Base-by-base conservation (phyloP, 768 basidiomycete species). In the Ramaria sp. region DNA sequence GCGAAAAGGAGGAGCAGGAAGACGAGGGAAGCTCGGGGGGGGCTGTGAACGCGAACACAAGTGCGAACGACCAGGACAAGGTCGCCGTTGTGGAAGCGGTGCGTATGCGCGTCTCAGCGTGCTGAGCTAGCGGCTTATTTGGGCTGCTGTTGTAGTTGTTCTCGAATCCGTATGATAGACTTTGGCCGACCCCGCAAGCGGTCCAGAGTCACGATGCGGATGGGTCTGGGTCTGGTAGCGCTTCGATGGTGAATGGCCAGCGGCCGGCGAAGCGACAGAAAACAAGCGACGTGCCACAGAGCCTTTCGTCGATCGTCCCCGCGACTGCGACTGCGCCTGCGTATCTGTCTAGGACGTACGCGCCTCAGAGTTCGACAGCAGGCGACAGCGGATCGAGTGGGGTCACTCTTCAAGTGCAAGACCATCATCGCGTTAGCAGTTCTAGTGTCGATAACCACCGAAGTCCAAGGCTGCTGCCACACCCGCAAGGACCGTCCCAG, bases 181-280 rank as follows among this genome's bases (percentile, higher is more conserved):
- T 55, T 4, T 44, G 42, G 27, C n/a, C n/a, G n/a, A 4, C 53
- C 28, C 12, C 53, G 3, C 53, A 55, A 22, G n/a, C 42, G 27
- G 13, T 38, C 3, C 51, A 52, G 25, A 27, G 36, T 15, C 38
- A 27, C 0, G 51, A 52, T 2, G 16, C 42, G 28, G 53, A 55
- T 3, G 13, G 24, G 0, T 45, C 44, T 3, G 13, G 24, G 0
- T 45, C 44, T 20, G 28, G 24, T 15, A 48, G 18, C 12, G 8
- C 32, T 30, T 45, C 32, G 15, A 27, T 7, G 25, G 30, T 34
- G 6, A 36, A 47, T 47, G 53, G 16, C 53, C 43, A 25, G 22
- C 53, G 53, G 22, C 53, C 44, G 3, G 24, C 53, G n/a, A 55
- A 55, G 34, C 42, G 53, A 55, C 53, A 55, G 15, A 44, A 27